Base-by-base conservation (phyloP, 495 filamentous ascomycete genomes). In the Penicillium chermesinum region DNA sequence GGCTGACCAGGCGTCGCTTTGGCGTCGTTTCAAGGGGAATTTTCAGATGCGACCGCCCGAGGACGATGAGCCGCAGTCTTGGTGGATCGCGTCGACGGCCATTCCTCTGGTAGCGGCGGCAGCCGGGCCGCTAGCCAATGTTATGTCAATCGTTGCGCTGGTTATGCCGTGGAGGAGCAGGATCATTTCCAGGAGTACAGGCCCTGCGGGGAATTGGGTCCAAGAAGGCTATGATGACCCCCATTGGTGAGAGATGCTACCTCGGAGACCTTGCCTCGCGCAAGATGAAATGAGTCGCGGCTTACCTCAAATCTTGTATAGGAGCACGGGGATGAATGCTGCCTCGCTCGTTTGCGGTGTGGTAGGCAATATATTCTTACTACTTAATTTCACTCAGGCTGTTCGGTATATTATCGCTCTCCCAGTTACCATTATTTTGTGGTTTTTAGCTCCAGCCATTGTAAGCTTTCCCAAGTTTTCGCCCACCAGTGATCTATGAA, bases 81-180 rank as follows among this genome's bases (percentile, higher is more conserved):
- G 86, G 86, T 90, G 86, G 86, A 79, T 88, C 49, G 87, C 87
- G 1, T 86, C 83, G 0, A 91, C 84, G 3, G 84, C 81, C 10
- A 86, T 89, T 38, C 86, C 86, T 8, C 72, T 91, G 4, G 61
- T 88, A 3, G 85, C 85, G 0, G 86, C 86, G 4, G 82, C 85
- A 1, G 75, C 83, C 3, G 84, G 83, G 0, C 86, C 86, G 1
- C 68, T 89, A 13, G 86, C 86, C 9, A 88, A 89, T 61, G 78
- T 89, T 16, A 72, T 87, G 56, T 86, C 83, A n/a, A 85, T 90
- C 27, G 83, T 82, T 8, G 83, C 86, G 3, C 63, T 90, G 35
- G 81, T 87, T 0, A 77, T 79, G 22, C 75, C 74, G 3, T 90
- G 86, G 86, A 73, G 82, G 41, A 71, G 66, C 30, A 49, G 69